Evolutionary conservation across 2,329 filamentous ascomycete genomes (phyloP).

Genomic region (Talaromyces sp.): DNA sequence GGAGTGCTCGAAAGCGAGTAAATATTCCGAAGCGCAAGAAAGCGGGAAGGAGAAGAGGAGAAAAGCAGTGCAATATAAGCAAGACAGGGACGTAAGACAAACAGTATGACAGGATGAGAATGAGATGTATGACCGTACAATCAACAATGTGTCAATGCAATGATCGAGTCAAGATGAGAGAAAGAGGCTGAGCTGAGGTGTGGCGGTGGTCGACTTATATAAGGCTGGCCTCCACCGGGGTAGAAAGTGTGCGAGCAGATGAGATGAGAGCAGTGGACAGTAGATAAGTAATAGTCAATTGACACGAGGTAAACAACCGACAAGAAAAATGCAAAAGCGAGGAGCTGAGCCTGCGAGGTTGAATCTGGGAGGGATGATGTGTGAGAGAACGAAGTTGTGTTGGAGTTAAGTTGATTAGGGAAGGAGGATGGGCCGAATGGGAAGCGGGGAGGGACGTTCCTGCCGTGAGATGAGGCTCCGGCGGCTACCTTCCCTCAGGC

Average conservation of each 20-base stretch:
- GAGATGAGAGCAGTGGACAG: not conserved
- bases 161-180: not conserved
- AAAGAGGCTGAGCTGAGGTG: slow-evolving; percentile 16
- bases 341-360: slow-evolving; percentile 1
- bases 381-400: not conserved
- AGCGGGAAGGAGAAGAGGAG: not conserved
- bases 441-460: slow-evolving; percentile 2
- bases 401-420: not conserved
- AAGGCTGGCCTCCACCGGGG: not conserved
- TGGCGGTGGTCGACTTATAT: slow-evolving; percentile 16
- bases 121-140: not conserved
- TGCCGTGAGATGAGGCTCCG: slow-evolving; percentile 9
- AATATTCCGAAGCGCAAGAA: not conserved
- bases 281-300: slow-evolving; percentile 4
- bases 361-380: not conserved
- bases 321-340: not conserved
- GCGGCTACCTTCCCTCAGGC: slow-evolving; percentile 7
- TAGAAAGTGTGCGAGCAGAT: not conserved
- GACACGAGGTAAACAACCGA: not conserved
- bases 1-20: not conserved
- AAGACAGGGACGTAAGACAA: not conserved
- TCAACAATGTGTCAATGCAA: not conserved
- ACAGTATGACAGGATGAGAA: not conserved
- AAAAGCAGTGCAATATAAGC: slow-evolving; percentile 5
- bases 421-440: not conserved